Evolutionary conservation across 352 stramenopile genomes (phyloP), one percentile per base, ranked within the genome.

Genomic region (Phytophthora lateralis): DNA sequence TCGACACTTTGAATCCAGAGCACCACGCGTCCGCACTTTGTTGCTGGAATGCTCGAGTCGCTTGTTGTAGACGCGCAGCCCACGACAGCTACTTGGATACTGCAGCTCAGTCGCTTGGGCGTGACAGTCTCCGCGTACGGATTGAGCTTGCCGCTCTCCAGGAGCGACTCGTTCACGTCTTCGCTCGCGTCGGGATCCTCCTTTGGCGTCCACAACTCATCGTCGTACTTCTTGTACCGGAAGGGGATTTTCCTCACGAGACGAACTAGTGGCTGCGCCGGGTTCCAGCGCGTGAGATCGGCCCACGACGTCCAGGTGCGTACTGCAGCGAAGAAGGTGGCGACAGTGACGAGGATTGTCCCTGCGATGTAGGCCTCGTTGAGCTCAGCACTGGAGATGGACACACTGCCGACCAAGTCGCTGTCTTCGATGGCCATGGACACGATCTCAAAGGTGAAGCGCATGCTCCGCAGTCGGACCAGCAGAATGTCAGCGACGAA

Each of bases 401-500:
- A 34, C 6, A 69, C 55, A n/a, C 55, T 69, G 20, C 55, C 45
- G 4, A 61, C 62, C 61, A 62, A 60, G 34, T 65, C 61, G 35
- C 60, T 68, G 24, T 73, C 55, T 26, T 24, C 55, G 12, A 74
- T 60, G 14, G 60, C 66, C 60, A 71, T 71, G 4, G 55, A 32
- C 18, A 71, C 34, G 10, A 73, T 56, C 26, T 73, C 60, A 29
- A 69, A 73, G 20, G 65, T 73, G 53, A 73, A 73, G 44, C 65
- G 66, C 52, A 74, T 66, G 34, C 65, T 60, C 15, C 66, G 61
- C 9, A 67, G 51, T 46, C 55, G 61, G 6, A 68, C 56, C 10
- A 75, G n/a, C 29, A 71, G 30, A 0, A 71, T 68, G 30, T 75
- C 62, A 10, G 51, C 51, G 1, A 53, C 61, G 37, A 75, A 68